Evolutionary conservation across 2,329 filamentous ascomycete genomes (phyloP).

Genomic region (Botrytis byssoidea): DNA sequence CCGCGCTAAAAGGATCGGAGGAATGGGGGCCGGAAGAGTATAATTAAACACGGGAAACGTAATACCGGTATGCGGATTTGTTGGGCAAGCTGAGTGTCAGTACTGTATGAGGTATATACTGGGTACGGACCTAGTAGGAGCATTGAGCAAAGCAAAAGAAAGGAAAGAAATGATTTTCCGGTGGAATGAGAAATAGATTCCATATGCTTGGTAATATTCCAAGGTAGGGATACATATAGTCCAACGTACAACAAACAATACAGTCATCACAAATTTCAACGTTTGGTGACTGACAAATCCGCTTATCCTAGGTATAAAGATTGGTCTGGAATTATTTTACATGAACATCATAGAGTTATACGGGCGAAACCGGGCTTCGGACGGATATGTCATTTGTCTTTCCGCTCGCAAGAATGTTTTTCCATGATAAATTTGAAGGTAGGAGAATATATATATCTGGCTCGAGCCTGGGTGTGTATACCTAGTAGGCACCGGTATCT

Average conservation of each 20-base stretch:
- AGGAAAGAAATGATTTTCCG: slow-evolving; percentile 29
- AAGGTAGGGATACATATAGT: background rate
- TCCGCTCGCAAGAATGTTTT: slow-evolving; percentile 18
- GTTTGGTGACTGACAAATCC: background rate
- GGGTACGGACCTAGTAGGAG: no score
- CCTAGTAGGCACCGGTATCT: background rate
- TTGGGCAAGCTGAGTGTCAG: background rate
- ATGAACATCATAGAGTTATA: background rate
- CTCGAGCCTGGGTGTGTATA: background rate
- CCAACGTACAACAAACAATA: background rate
- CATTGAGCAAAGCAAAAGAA: background rate
- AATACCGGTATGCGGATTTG: background rate
- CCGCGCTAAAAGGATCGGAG: slow-evolving; percentile 28
- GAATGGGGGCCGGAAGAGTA: slow-evolving; percentile 20
- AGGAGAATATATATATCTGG: slow-evolving; percentile 1
- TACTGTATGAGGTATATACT: no score
- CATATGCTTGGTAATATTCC: background rate
- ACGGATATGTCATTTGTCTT: slow-evolving; percentile 13
- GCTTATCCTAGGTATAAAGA: background rate
- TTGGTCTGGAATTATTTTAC: background rate
- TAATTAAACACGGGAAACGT: slow-evolving; percentile 6
- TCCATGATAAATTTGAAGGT: background rate
- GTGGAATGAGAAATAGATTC: slow-evolving; percentile 9
- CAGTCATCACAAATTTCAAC: background rate
- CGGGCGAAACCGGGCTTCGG: slow-evolving; percentile 13